Evolutionary conservation across 192 early-diverging fungal species (phyloP).

Genomic region (Coemansia sp.): DNA sequence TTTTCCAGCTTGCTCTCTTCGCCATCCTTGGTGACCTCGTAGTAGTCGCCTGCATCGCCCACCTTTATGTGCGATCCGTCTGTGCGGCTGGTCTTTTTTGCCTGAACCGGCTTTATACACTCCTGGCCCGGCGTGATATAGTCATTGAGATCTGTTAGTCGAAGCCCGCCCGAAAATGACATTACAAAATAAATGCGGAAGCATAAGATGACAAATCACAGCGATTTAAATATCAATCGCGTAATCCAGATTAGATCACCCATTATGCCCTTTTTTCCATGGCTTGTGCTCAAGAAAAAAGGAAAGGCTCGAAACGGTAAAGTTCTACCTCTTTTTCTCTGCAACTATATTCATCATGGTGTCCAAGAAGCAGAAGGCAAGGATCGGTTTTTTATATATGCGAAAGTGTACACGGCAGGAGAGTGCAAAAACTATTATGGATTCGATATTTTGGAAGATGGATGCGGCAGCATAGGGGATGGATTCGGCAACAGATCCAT

Average conservation of each 20-base stretch:
- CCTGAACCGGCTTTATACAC: constrained; percentile 93
- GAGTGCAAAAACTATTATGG: too few relatives aligned
- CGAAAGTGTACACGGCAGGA: too few relatives aligned
- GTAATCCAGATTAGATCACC: too few relatives aligned
- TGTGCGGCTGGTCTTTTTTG: constrained; percentile 61
- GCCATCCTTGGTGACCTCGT: constrained; percentile 88
- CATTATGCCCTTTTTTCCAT: too few relatives aligned
- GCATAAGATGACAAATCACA: too few relatives aligned
- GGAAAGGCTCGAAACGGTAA: too few relatives aligned
- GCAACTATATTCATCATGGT: constrained; percentile 45
- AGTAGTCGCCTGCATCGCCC: constrained; percentile 75
- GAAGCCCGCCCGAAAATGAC: constrained; percentile 78
- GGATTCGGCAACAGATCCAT: constrained; percentile 3
- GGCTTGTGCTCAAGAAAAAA: too few relatives aligned
- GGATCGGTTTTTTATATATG: constrained; percentile 13
- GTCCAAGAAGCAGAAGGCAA: constrained; percentile 53
- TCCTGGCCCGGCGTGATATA: constrained; percentile 95
- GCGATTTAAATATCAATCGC: too few relatives aligned
- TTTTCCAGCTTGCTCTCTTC: constrained; percentile 79
- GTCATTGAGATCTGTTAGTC: constrained; percentile 94
- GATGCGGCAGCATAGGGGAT: constrained; percentile 2
- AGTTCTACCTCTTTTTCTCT: constrained; percentile 35
- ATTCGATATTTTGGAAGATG: constrained; percentile 4
- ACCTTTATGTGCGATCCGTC: constrained; percentile 71
- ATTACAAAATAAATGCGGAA: neutral